These are phyloP conservation scores for Eurotiales sp. DNA, from an alignment of 2,329 filamentous ascomycete species.

Conservation along the genomic window DNA sequence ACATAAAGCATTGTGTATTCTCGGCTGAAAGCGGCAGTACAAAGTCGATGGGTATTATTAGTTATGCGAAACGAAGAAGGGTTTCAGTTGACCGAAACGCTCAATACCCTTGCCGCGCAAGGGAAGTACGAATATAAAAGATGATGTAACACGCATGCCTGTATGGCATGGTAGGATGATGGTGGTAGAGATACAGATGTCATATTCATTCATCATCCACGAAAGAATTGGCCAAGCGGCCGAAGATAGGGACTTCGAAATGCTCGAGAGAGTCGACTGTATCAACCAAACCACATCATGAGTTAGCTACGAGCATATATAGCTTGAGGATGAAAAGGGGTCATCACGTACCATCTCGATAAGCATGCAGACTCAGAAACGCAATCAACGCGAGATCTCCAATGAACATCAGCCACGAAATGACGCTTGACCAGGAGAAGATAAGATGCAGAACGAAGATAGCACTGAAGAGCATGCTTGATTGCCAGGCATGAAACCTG, in stretches of 20 bases:
- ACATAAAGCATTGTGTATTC: not conserved
- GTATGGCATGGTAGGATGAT: too few species aligned
- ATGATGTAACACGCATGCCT: too few species aligned
- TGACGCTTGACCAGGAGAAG: slow-evolving; percentile 76
- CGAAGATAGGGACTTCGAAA: slow-evolving; percentile 85
- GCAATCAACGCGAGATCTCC: slow-evolving; percentile 72
- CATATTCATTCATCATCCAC: slow-evolving; percentile 72
- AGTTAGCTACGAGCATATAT: not conserved
- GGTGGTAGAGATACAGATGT: not conserved
- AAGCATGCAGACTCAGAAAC: slow-evolving; percentile 74
- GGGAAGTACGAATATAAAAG: too few species aligned
- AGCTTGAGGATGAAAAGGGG: not conserved
- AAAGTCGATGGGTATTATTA: too few species aligned
- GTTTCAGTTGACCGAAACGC: not conserved
- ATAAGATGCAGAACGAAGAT: slow-evolving; percentile 71
- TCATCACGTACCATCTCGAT: slow-evolving; percentile 72
- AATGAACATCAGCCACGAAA: slow-evolving; percentile 80
- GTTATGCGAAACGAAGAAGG: too few species aligned
- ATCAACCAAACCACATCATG: not conserved
- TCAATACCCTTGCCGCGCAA: not conserved
- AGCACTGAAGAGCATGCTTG: slow-evolving; percentile 73
- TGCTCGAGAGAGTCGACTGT: slow-evolving; percentile 61
- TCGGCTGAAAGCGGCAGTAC: not conserved
- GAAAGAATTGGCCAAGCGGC: slow-evolving; percentile 78
- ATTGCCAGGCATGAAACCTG: slow-evolving; percentile 97